Conservation (phyloP, 805 yeast genomes). For the Candida yuanshanica region DNA sequence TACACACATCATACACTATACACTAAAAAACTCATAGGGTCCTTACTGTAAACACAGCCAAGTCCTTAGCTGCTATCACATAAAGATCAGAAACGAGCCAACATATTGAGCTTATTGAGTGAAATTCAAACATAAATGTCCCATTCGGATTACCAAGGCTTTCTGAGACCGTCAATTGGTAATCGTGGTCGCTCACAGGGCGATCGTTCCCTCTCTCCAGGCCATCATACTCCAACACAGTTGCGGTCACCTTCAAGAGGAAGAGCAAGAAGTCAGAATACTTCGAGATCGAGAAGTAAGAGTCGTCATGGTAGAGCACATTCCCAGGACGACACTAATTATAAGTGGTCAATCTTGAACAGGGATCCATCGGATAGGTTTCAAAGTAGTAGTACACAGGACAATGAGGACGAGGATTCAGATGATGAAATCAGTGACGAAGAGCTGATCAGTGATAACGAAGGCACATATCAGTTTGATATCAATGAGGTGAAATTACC, state of each 20-base stretch:
- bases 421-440: conserved; percentile 39
- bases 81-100: no score
- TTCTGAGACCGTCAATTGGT: conserved; percentile 2
- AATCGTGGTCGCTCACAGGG: conserved; percentile 7
- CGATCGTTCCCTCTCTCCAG: not conserved
- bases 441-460: conserved; percentile 54
- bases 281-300: conserved; percentile 6
- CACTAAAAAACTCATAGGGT: no score
- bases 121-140: no score
- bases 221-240: not conserved
- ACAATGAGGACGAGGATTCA: conserved; percentile 16
- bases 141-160: conserved; percentile 11
- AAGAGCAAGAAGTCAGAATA: conserved; percentile 5
- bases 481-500: conserved; percentile 30
- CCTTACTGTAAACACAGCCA: no score
- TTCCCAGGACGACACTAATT: conserved; percentile 27
- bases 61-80: no score
- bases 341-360: conserved; percentile 59
- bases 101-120: no score
- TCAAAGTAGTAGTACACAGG: conserved; percentile 8
- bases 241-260: conserved; percentile 12
- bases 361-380: conserved; percentile 73
- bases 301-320: conserved; percentile 22
- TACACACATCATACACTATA: no score
- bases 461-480: conserved; percentile 27